Evolutionary conservation across 23 red algal genomes (phyloP).

Genomic region (Gracilaria caudata): DNA sequence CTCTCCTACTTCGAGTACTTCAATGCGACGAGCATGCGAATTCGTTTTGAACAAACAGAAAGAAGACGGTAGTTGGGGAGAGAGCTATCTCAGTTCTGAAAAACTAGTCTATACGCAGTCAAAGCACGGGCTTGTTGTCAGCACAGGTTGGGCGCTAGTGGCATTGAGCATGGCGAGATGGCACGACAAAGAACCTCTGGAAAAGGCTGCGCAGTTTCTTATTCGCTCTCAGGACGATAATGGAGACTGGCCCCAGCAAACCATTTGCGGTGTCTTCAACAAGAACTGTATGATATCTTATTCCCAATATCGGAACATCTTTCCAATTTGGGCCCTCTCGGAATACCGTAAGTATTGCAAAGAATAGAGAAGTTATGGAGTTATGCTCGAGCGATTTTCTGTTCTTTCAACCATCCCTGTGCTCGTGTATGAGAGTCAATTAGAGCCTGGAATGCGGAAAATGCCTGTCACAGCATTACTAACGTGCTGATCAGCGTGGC

Average conservation of each 20-base stretch:
- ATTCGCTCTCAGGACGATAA: slow-evolving; percentile 60
- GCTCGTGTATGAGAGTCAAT: too few species aligned
- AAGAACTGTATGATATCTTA: slow-evolving; percentile 99
- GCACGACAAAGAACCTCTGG: slow-evolving; percentile 50
- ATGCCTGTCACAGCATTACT: not conserved
- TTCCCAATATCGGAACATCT: slow-evolving; percentile 90
- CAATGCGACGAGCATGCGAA: slow-evolving; percentile 83
- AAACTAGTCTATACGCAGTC: slow-evolving; percentile 68
- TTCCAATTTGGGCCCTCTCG: slow-evolving; percentile 92
- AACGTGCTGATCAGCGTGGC: not conserved
- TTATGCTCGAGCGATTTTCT: not conserved
- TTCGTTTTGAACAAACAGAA: slow-evolving; percentile 86
- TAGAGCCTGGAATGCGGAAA: too few species aligned
- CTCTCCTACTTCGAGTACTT: slow-evolving; percentile 58
- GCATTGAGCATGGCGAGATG: slow-evolving; percentile 75
- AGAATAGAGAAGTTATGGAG: not conserved
- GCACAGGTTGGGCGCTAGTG: slow-evolving; percentile 94
- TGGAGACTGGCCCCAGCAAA: slow-evolving; percentile 98
- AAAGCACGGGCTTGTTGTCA: slow-evolving; percentile 79
- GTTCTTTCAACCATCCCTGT: not conserved
- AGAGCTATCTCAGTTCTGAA: slow-evolving; percentile 89
- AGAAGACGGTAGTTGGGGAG: slow-evolving; percentile 89
- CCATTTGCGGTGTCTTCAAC: slow-evolving; percentile 97
- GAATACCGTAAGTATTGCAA: slow-evolving; percentile 65
- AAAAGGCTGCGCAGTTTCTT: slow-evolving; percentile 75